Base-by-base conservation (phyloP, 2,329 filamentous ascomycete species). In the Sclerotinia minor region DNA sequence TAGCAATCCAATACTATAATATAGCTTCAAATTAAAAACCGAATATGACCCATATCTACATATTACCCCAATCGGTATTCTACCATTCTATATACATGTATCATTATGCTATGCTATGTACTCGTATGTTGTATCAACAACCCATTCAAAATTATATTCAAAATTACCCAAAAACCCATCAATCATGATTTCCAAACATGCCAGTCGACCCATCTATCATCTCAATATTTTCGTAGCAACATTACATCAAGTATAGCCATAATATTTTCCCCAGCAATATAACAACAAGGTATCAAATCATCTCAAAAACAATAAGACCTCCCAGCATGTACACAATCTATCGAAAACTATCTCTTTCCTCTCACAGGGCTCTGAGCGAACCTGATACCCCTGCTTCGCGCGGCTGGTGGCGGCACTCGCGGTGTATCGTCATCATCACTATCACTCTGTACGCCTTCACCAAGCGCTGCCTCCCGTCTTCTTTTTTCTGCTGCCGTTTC, bases 401-500 rank as follows among this genome's bases (percentile, higher is more conserved):
- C 71, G 8, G 68, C 74, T 2, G 73, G 73, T 6, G 72, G 75
- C 29, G 75, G 75, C 15, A 77, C 72, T n/a, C 74, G 64, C 19
- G 69, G 71, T 21, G 74, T 75, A 71, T 75, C 73, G 68, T 77
- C 76, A 65, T 76, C 75, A 45, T 76, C 72, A 38, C 73, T 72
- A 17, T 73, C 70, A 44, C 63, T 59, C 32, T 68, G 68, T 47
- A 54, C 64, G 19, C 80, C 79, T 69, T 90, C 81, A 13, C 91
- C 90, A 1, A 94, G 80, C 1, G 91, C 92, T 1, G 90, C 90
- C 73, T 92, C 87, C 73, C 92, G 85, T 65, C 92, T 83, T 52
- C 90, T 84, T 67, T 89, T 83, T 78, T 94, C 92, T 0, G 91
- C 91, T 0, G 90, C 88, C 0, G 90, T 93, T 79, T 94, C 91